A percentile compares a stretch with the other conserved stretches of the same genome.
phyloP scores from a whole-genome alignment of 176 grass and related monocot species.

The Luzula sylvatica region DNA sequence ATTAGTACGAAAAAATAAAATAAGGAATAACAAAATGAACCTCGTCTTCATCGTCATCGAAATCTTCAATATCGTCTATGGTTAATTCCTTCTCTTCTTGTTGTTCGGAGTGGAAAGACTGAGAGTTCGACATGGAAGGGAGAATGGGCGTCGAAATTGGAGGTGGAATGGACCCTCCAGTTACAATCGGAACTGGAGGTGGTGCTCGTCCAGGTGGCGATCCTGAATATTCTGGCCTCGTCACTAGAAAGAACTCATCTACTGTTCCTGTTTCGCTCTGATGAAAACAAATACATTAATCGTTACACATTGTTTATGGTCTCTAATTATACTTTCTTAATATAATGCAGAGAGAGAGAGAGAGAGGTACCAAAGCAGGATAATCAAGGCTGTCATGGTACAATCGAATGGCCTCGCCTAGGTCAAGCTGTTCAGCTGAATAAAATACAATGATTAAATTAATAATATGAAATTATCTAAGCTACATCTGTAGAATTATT shows the following conservation, averaged over 20 bases:
- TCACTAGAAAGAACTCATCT: slow-evolving; percentile 88
- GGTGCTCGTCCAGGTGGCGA: slow-evolving; percentile 61
- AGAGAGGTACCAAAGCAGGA: slow-evolving; percentile 60
- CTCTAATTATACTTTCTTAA: not conserved
- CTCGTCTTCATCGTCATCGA: slow-evolving; percentile 81
- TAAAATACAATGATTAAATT: too few species aligned
- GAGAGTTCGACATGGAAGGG: slow-evolving; percentile 42
- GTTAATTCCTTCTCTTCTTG: slow-evolving; percentile 65
- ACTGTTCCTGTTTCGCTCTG: slow-evolving; percentile 60
- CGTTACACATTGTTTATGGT: slow-evolving; percentile 10
- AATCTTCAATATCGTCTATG: slow-evolving; percentile 96
- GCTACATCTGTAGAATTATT: not conserved
- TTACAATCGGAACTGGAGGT: slow-evolving; percentile 50
- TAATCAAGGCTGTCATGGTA: slow-evolving; percentile 98
- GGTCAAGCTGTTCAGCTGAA: slow-evolving; percentile 80
- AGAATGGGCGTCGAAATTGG: slow-evolving; percentile 36
- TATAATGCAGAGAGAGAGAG: not conserved
- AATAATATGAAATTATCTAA: slow-evolving; percentile 6
- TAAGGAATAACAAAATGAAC: too few species aligned
- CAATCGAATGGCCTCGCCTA: slow-evolving; percentile 81
- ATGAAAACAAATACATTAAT: slow-evolving; percentile 20
- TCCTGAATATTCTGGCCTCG: slow-evolving; percentile 81
- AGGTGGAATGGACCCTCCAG: slow-evolving; percentile 35
- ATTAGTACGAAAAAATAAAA: too few species aligned
- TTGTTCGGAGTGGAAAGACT: slow-evolving; percentile 49